These are phyloP conservation scores for Nematocida major DNA, from an alignment of 371 early-diverging fungal species.

Conservation along the genomic window DNA sequence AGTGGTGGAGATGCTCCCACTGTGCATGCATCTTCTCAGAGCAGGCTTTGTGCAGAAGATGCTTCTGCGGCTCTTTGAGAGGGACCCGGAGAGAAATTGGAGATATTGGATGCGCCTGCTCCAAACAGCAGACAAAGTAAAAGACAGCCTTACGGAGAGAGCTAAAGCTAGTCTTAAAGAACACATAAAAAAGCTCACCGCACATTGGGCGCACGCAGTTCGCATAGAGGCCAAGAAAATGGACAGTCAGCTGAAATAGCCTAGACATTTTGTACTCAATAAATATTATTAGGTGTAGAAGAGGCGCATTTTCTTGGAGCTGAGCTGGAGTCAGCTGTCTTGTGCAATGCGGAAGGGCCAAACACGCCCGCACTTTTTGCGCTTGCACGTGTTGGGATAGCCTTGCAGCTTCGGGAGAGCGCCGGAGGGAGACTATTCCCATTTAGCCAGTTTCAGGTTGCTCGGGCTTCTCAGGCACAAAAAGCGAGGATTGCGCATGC, in stretches of 20 bases:
- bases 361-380: no score
- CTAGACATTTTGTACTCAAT: conserved; percentile 1
- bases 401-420: no score
- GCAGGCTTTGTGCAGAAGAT: background rate
- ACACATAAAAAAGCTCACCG: conserved; percentile 3
- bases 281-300: no score
- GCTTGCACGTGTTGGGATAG: no score
- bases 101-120: conserved; percentile 34
- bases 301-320: no score
- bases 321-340: no score
- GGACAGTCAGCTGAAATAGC: background rate
- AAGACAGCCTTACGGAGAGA: background rate
- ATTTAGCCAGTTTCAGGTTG: no score
- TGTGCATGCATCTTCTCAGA: background rate
- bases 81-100: conserved; percentile 37
- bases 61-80: background rate
- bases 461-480: no score
- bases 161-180: background rate
- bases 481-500: no score
- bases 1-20: background rate
- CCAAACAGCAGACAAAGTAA: background rate
- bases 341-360: no score
- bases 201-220: conserved; percentile 39
- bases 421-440: no score
- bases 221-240: background rate